phyloP scores from a whole-genome alignment of 805 yeast species.

The Candida ficus region DNA sequence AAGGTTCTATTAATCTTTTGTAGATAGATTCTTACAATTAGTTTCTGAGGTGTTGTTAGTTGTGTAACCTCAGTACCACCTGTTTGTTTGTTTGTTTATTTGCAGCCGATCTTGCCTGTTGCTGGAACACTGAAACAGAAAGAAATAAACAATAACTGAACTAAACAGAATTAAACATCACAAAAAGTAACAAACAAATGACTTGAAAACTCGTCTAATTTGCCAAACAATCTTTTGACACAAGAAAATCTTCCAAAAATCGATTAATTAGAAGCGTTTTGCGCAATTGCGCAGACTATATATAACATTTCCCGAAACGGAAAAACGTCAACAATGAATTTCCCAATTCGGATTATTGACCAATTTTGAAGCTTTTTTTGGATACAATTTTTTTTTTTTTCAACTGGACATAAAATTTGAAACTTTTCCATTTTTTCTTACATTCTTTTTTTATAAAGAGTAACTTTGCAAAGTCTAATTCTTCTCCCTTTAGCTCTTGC shows the following conservation, averaged over 20 bases:
- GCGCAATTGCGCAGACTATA: neutral
- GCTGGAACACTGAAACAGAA: no score
- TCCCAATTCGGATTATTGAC: neutral
- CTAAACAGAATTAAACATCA: no score
- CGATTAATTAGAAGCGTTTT: neutral
- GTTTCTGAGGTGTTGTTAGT: no score
- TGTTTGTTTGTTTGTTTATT: neutral
- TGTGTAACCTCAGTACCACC: no score
- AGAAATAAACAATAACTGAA: no score
- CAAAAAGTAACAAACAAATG: neutral
- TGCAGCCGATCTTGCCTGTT: neutral
- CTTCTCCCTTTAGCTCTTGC: neutral
- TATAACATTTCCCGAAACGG: neutral
- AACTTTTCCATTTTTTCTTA: constrained; percentile 1
- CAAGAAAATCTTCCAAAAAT: neutral
- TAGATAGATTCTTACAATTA: no score
- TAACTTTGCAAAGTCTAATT: neutral
- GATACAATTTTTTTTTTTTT: neutral
- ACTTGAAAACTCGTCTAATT: no score
- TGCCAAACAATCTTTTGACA: no score
- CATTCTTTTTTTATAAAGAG: neutral
- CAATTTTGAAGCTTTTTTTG: constrained; percentile 1
- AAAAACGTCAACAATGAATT: constrained; percentile 3
- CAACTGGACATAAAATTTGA: constrained; percentile 1
- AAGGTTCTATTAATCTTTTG: no score